A percentile compares a stretch with the other conserved stretches of the same genome.
These are phyloP conservation scores for Spergularia azorica DNA, from an alignment of 179 eudicot species.

Conservation along the genomic window DNA sequence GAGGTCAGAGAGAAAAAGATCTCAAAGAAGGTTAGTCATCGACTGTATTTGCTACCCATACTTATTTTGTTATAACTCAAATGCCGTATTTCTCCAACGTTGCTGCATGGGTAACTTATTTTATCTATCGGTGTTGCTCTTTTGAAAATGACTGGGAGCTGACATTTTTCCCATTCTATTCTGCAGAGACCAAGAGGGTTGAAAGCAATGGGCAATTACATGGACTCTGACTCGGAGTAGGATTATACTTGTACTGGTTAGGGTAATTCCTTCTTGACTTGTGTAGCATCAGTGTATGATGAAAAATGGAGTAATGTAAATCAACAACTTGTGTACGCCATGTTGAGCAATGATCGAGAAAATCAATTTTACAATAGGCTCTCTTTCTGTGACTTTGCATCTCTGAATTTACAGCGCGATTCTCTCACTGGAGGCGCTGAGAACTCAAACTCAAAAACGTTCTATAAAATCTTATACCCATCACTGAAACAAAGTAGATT, in stretches of 20 bases:
- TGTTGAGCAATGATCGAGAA: conserved; percentile 13
- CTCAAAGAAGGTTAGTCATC: conserved; percentile 62
- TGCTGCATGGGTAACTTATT: neutral
- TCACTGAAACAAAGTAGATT: too few relatives aligned
- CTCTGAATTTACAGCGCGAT: neutral
- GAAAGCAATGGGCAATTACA: conserved; percentile 78
- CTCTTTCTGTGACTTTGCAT: neutral
- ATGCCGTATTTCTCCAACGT: too few relatives aligned
- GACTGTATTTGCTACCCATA: too few relatives aligned
- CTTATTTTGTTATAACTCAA: neutral
- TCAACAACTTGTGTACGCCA: conserved; percentile 7
- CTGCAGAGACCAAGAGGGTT: conserved; percentile 87
- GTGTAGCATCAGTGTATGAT: conserved; percentile 6
- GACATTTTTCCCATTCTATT: neutral
- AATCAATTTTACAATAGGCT: neutral
- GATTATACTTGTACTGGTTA: neutral
- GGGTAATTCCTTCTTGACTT: conserved; percentile 6
- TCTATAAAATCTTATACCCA: too few relatives aligned
- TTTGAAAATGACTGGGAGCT: neutral
- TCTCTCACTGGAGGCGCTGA: neutral
- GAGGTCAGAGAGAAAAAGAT: conserved; percentile 90
- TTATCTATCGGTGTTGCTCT: neutral
- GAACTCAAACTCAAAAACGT: neutral
- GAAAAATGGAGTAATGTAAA: conserved; percentile 29
- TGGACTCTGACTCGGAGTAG: conserved; percentile 84